Evolutionary conservation across 2,329 filamentous ascomycete genomes (phyloP), one percentile per base, ranked within the genome.

Genomic region (Colletotrichum sp.): DNA sequence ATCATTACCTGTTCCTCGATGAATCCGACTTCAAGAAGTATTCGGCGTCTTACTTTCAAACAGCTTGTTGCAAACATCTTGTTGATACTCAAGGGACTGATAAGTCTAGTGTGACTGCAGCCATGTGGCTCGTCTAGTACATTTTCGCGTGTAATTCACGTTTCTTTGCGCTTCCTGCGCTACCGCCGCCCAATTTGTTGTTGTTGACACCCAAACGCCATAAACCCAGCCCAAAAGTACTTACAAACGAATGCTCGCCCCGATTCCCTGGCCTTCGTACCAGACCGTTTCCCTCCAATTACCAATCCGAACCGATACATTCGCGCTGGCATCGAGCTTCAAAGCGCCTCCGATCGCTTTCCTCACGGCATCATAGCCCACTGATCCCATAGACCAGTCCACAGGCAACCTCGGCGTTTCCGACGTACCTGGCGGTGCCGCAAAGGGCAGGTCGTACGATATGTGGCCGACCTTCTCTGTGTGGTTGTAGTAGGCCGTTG

Each of bases 401-500:
- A 99, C 96, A 0, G 96, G 96, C 57, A 99, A 83, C 73, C 90
- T 90, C 1, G 96, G 96, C 0, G 94, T 95, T 72, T 90, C 86
- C 3, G 93, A 94, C 2, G 91, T 83, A 0, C 96, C 95, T 0
- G 96, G 95, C 0, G 93, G 93, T 3, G 96, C 94, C 3, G 92
- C 90, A 80, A 99, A 96, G 0, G 95, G 92, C 18, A 92, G 82
- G 52, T 93, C 89, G 82, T 97, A 95, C 28, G 93, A 79, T 74
- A 99, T 98, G 30, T 89, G 91, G 2, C 96, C 97, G 0, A 98
- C 89, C 3, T 92, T 90, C 69, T 96, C 92, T 10, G 93, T 94
- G 76, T 94, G 91, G 78, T 98, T 95, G 84, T 98, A 98, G 77
- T 92, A 94, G 0, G 97, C 96, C 2, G 94, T 95, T 8, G 96